A percentile compares a stretch with the other conserved stretches of the same genome.
Conservation (phyloP, 2,329 filamentous ascomycete species). For the Epichloe bromicola region DNA sequence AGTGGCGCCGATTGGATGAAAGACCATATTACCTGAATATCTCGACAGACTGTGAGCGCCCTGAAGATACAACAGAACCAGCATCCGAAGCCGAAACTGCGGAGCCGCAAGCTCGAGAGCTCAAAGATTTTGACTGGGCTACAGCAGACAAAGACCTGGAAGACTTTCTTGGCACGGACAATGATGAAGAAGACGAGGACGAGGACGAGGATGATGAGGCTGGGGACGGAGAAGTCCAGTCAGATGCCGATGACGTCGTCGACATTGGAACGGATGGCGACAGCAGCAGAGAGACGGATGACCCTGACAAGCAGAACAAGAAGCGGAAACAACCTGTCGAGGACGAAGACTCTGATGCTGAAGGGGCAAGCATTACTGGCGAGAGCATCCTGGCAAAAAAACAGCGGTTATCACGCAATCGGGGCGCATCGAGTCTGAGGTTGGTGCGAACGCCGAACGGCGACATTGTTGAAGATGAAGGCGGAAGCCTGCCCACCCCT, state of each 20-base stretch:
- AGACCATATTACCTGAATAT: conserved; percentile 64
- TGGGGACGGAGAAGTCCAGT: not conserved
- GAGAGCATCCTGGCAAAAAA: conserved; percentile 36
- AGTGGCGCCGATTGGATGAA: conserved; percentile 74
- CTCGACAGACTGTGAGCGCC: conserved; percentile 44
- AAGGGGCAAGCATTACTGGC: conserved; percentile 16
- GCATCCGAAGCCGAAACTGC: conserved; percentile 19
- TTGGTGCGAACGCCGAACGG: conserved; percentile 29
- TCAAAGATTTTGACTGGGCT: conserved; percentile 31
- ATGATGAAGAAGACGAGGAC: conserved; percentile 30
- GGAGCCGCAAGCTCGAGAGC: conserved; percentile 25
- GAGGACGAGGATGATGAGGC: conserved; percentile 10
- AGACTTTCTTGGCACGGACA: conserved; percentile 53
- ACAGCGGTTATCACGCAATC: conserved; percentile 32
- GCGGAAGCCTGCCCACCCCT: conserved; percentile 27
- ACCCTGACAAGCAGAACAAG: conserved; percentile 13
- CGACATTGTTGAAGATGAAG: conserved; percentile 19
- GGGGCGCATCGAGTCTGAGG: conserved; percentile 33
- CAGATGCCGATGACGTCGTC: not conserved
- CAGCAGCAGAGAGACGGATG: conserved; percentile 16
- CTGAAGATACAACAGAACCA: conserved; percentile 20
- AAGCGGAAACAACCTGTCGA: conserved; percentile 22
- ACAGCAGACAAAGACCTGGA: conserved; percentile 58
- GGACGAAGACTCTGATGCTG: conserved; percentile 20
- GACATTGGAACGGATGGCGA: conserved; percentile 14